Evolutionary conservation across 352 stramenopile species (phyloP), one percentile per base, ranked within the genome.

Genomic region (Phytophthora cactorum): DNA sequence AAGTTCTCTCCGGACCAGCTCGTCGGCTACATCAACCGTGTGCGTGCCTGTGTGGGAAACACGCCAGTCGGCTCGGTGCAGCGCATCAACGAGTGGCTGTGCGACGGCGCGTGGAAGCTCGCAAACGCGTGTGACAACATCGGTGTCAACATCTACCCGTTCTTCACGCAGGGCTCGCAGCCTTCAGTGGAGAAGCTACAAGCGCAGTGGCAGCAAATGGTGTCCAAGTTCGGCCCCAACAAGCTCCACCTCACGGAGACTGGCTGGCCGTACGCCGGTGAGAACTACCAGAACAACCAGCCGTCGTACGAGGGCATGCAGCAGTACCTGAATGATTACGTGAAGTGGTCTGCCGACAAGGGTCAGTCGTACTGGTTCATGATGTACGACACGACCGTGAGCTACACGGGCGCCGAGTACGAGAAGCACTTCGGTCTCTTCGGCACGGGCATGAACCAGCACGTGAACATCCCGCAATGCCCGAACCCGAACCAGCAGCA

Each of bases 361-460:
- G 31, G 44, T 34, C 60, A 72, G 38, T 72, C 78, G 47, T 87
- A 81, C 68, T 87, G 69, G 66, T 84, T 87, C 74, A 81, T 86
- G 78, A 84, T 86, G 75, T 88, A 84, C 70, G 79, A 88, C 58
- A 75, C 69, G 51, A 83, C 54, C 2, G 56, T 70, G 52, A 77
- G 75, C 50, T 82, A 86, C 74, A 64, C 55, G 7, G 68, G 72
- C 29, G 58, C 47, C 1, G 65, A 82, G 15, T 87, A 78, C 64
- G 77, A 90, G 62, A 84, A 72, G 52, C 74, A 78, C 64, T 90
- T 88, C 45, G 81, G 79, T 53, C 66, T 90, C 11, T 75, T 75
- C 29, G 67, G 61, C 53, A 70, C 68, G 46, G 77, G 85, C 57
- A 76, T 52, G 52, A 60, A 47, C 29, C 59, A 71, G 29, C 69